These are phyloP conservation scores for Metschnikowia aberdeeniae DNA, from an alignment of 805 yeast species.

Conservation along the genomic window DNA sequence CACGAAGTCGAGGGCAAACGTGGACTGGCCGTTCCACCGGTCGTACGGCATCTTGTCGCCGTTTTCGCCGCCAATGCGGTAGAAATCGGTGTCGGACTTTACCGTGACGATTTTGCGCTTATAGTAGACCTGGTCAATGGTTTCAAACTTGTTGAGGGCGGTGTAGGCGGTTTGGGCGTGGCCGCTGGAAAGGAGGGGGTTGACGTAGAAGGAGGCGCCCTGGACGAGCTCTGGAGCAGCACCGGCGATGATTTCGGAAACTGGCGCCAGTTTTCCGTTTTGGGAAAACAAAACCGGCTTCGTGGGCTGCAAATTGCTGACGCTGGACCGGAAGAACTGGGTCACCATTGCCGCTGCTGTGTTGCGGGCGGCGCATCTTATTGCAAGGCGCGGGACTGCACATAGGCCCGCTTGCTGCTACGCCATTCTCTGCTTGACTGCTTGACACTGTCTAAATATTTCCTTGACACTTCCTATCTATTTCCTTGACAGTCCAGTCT, in stretches of 20 bases:
- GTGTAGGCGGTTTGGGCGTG: constrained; percentile 49
- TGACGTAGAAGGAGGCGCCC: constrained; percentile 37
- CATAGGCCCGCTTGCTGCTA: too few species aligned
- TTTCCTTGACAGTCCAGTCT: too few species aligned
- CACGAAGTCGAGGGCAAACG: constrained; percentile 50
- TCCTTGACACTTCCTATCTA: too few species aligned
- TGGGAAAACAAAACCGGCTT: constrained; percentile 10
- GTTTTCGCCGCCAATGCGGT: constrained; percentile 19
- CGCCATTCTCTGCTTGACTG: too few species aligned
- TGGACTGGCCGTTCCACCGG: constrained; percentile 40
- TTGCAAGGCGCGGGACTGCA: too few species aligned
- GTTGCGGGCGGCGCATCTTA: background rate
- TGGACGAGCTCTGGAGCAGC: constrained; percentile 37
- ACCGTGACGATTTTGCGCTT: constrained; percentile 40
- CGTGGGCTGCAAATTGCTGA: constrained; percentile 6
- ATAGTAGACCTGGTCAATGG: constrained; percentile 40
- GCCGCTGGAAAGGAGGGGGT: constrained; percentile 47
- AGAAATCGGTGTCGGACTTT: constrained; percentile 22
- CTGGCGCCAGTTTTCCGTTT: background rate
- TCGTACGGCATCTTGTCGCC: constrained; percentile 32
- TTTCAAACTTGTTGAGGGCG: constrained; percentile 40
- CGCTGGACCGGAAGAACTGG: constrained; percentile 14
- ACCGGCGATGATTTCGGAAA: constrained; percentile 29
- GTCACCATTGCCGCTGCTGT: constrained; percentile 6
- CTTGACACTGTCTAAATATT: background rate